Evolutionary conservation across 805 yeast genomes (phyloP).

Genomic region (Yueomyces sinensis): DNA sequence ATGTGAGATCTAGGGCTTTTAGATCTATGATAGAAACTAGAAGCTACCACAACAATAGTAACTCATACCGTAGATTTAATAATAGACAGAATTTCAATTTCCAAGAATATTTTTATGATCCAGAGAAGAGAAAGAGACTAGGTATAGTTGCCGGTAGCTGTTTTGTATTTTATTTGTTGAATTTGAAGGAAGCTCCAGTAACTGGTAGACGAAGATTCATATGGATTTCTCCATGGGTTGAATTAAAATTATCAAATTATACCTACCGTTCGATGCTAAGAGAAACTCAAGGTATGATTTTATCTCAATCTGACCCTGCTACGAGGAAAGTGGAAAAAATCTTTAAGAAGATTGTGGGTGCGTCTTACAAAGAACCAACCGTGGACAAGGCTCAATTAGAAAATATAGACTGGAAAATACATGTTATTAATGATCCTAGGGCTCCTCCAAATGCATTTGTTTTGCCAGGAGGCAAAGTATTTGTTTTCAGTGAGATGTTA

Average conservation of each 20-base stretch:
- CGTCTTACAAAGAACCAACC: conserved; percentile 34
- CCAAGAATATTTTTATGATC: conserved; percentile 12
- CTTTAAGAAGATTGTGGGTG: conserved; percentile 50
- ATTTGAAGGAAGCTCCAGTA: conserved; percentile 70
- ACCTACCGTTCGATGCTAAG: conserved; percentile 47
- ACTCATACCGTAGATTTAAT: conserved; percentile 12
- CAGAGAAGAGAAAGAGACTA: conserved; percentile 20
- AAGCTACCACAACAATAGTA: background rate
- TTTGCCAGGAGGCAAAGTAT: conserved; percentile 90
- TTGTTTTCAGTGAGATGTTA: conserved; percentile 68
- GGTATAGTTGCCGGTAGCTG: conserved; percentile 25
- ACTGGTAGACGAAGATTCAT: conserved; percentile 61
- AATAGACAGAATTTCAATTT: conserved; percentile 5
- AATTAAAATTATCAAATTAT: conserved; percentile 44
- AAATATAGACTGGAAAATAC: conserved; percentile 55
- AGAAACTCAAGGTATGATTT: conserved; percentile 37
- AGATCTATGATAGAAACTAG: too few relatives aligned
- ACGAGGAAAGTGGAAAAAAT: conserved; percentile 42
- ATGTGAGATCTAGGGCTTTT: too few relatives aligned
- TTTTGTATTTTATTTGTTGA: conserved; percentile 31
- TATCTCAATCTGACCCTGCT: conserved; percentile 53
- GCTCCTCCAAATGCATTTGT: conserved; percentile 96
- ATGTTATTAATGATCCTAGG: conserved; percentile 56
- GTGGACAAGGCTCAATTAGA: conserved; percentile 20
- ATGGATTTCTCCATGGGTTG: conserved; percentile 56